Percentiles rank a stretch among this genome's conserved stretches.
Conservation (phyloP, 305 asterid species). For the Rubia balearica region DNA sequence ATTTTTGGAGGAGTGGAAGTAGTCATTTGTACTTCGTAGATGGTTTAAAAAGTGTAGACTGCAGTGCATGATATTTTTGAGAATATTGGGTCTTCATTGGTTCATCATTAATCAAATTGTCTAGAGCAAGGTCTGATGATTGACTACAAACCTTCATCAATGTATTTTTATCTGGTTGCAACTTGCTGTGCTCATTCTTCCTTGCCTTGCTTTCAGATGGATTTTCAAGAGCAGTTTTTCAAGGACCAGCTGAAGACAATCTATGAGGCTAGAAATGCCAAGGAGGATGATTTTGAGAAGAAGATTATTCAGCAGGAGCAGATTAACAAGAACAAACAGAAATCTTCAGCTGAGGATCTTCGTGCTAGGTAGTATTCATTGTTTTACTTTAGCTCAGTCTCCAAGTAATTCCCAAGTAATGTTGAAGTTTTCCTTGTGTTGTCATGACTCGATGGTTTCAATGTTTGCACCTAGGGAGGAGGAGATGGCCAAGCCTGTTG, state of each 20-base stretch:
- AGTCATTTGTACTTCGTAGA: too few species aligned
- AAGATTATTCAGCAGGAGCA: constrained; percentile 34
- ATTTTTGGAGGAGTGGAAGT: too few species aligned
- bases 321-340: constrained; percentile 36
- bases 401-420: not conserved
- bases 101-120: not conserved
- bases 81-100: not conserved
- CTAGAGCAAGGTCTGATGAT: not conserved
- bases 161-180: not conserved
- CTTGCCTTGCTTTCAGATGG: constrained; percentile 48
- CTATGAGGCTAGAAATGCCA: constrained; percentile 40
- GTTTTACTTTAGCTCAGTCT: not conserved
- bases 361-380: constrained; percentile 33
- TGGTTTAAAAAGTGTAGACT: too few species aligned
- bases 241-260: constrained; percentile 43
- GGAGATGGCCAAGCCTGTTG: constrained; percentile 31
- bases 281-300: constrained; percentile 59
- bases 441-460: constrained; percentile 2
- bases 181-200: not conserved
- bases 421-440: not conserved
- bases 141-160: not conserved
- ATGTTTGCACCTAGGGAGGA: constrained; percentile 33
- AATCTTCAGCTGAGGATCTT: constrained; percentile 21
- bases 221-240: constrained; percentile 58
- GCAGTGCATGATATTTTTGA: too few species aligned